Conservation (phyloP, 768 basidiomycete genomes). For the Rhizopogon rudus region DNA sequence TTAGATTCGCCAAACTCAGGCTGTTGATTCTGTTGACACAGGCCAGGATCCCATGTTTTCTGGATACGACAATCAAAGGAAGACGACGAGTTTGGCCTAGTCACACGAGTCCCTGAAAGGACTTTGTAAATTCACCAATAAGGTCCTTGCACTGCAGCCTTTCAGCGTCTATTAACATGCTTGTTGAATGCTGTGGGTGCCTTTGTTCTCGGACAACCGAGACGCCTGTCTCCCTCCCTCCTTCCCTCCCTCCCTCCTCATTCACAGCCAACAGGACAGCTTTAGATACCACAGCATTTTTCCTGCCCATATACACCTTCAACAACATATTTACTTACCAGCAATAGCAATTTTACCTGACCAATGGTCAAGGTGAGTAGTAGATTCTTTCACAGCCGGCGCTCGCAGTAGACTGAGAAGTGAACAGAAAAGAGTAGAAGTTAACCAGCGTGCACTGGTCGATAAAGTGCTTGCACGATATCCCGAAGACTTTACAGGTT, state of each 20-base stretch:
- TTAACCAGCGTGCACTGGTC: conserved; percentile 13
- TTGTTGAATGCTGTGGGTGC: background rate
- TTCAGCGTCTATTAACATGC: too few species aligned
- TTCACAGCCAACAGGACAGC: background rate
- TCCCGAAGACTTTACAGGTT: conserved; percentile 13
- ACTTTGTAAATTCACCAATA: too few species aligned
- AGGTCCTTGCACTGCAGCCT: too few species aligned
- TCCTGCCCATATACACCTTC: background rate
- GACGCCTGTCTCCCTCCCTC: background rate
- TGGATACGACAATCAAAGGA: too few species aligned
- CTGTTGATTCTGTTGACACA: too few species aligned
- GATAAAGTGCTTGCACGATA: conserved; percentile 14
- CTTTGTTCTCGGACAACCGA: background rate
- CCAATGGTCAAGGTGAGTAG: background rate
- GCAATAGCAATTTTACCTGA: background rate
- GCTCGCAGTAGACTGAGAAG: background rate
- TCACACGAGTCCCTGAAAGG: too few species aligned
- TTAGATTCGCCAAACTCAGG: too few species aligned
- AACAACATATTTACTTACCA: background rate
- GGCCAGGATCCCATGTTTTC: background rate
- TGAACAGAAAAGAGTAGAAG: conserved; percentile 3
- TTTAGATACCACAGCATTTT: background rate
- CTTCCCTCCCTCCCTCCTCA: background rate
- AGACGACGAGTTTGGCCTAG: too few species aligned
- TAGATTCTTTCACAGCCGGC: background rate